These are phyloP conservation scores for Oryza officinalis DNA, from an alignment of 176 grass and related monocot genomes.

Conservation along the genomic window DNA sequence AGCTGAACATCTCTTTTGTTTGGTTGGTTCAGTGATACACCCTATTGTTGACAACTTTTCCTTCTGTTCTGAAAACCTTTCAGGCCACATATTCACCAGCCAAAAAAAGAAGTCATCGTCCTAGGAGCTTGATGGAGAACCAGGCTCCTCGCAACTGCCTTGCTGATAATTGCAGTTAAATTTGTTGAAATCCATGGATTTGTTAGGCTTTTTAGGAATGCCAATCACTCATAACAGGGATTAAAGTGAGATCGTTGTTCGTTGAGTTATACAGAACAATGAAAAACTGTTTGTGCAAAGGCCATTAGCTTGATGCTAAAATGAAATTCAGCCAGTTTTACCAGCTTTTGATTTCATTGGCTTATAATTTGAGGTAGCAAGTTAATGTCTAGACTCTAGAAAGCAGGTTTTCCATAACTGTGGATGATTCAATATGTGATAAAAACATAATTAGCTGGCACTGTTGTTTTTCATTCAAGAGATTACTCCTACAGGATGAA, in stretches of 20 bases:
- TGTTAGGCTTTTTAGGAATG: conserved; percentile 11
- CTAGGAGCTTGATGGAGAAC: conserved; percentile 30
- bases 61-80: conserved; percentile 13
- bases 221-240: not conserved
- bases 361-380: not conserved
- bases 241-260: conserved; percentile 1
- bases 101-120: conserved; percentile 26
- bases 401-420: not conserved
- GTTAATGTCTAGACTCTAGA: not conserved
- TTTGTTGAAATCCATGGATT: not conserved
- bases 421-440: not conserved
- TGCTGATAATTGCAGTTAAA: conserved; percentile 36
- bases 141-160: not conserved
- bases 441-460: not conserved
- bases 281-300: conserved; percentile 17
- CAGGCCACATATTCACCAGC: conserved; percentile 39
- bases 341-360: not conserved
- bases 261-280: not conserved
- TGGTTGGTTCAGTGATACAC: not conserved
- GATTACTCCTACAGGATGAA: not conserved
- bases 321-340: not conserved
- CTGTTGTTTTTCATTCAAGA: not conserved
- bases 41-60: not conserved
- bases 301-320: not conserved
- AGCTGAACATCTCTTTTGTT: not conserved